A percentile compares a stretch with the other conserved stretches of the same genome.
Evolutionary conservation across 257 asterid genomes (phyloP).

Genomic region (Capsicum chinense): DNA sequence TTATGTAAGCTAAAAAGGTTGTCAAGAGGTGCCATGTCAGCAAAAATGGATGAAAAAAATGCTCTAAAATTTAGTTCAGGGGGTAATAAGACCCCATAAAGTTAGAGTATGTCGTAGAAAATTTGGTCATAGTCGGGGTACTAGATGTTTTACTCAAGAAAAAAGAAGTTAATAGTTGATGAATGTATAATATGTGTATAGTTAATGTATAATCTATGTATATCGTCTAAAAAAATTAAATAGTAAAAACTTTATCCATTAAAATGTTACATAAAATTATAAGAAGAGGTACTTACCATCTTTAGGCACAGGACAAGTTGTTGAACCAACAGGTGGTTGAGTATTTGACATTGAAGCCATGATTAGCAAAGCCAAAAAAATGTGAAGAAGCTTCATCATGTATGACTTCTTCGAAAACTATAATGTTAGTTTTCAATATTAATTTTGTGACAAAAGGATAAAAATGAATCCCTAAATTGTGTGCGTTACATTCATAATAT

Average conservation of each 20-base stretch:
- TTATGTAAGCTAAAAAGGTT: too few relatives aligned
- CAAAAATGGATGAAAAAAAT: too few relatives aligned
- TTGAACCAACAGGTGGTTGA: background rate
- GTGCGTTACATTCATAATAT: background rate
- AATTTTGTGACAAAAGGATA: background rate
- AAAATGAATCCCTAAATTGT: background rate
- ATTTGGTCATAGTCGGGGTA: too few relatives aligned
- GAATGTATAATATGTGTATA: background rate
- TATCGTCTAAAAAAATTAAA: background rate
- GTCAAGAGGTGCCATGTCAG: too few relatives aligned
- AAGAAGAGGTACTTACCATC: background rate
- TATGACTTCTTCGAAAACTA: background rate
- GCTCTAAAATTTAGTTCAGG: too few relatives aligned
- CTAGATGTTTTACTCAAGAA: too few relatives aligned
- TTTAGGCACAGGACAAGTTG: conserved; percentile 21
- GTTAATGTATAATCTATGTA: background rate
- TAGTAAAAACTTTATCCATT: background rate
- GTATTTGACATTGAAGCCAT: background rate
- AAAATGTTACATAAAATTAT: background rate
- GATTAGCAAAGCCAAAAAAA: background rate
- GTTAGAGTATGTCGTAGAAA: too few relatives aligned
- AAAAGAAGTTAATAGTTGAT: background rate
- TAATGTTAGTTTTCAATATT: background rate
- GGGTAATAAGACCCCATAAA: too few relatives aligned
- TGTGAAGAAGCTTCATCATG: background rate